Evolutionary conservation across 2,329 filamentous ascomycete genomes (phyloP).

Genomic region (Sporothrix luriei): DNA sequence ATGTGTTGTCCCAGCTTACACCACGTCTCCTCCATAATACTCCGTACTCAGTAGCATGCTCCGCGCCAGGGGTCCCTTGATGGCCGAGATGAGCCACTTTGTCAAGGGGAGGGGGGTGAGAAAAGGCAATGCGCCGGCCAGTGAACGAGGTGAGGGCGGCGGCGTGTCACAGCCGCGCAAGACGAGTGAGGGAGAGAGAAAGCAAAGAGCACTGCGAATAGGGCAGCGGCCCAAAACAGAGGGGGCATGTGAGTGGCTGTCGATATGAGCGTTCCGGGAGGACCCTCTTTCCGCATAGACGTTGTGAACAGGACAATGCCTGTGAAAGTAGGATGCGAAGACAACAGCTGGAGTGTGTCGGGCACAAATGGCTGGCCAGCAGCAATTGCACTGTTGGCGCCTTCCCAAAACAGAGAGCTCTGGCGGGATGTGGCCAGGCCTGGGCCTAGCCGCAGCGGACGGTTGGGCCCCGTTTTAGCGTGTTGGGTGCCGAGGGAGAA

Average conservation of each 20-base stretch:
- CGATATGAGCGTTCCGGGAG: not conserved
- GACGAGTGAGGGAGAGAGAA: not conserved
- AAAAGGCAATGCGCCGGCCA: not conserved
- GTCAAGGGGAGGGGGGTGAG: not conserved
- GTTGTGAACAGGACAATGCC: not conserved
- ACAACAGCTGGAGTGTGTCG: conserved; percentile 1
- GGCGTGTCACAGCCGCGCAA: conserved; percentile 6
- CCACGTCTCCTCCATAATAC: not conserved
- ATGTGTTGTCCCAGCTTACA: not conserved
- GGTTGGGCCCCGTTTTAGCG: conserved; percentile 19
- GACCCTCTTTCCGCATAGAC: not conserved
- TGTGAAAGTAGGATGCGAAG: conserved; percentile 6
- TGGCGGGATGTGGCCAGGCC: not conserved
- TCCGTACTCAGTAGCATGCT: not conserved
- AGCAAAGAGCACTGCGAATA: not conserved
- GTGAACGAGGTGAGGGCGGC: conserved; percentile 16
- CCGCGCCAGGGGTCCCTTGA: not conserved
- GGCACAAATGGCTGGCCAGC: not conserved
- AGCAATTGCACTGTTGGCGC: not conserved
- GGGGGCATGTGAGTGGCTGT: not conserved
- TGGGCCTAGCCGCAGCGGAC: conserved; percentile 11
- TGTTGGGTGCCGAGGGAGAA: not conserved
- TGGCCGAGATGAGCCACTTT: conserved; percentile 22
- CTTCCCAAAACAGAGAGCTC: not conserved
- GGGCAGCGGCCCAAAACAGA: not conserved